These are phyloP conservation scores for Lavandula angustifolia DNA, from an alignment of 257 asterid genomes.

Conservation along the genomic window DNA sequence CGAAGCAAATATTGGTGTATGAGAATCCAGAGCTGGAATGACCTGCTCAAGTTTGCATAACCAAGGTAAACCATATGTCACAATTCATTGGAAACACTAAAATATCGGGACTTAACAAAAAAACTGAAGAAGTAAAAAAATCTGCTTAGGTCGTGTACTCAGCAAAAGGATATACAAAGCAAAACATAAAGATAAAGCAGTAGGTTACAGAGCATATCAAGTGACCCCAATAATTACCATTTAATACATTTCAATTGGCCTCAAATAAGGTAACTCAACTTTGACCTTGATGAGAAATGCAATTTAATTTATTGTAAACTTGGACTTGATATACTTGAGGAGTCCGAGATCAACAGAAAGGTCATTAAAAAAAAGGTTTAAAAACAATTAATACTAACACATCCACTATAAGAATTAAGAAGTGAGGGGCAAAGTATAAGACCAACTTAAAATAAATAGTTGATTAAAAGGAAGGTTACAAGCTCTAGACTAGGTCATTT, in stretches of 20 bases:
- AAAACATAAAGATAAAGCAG: slow-evolving; percentile 25
- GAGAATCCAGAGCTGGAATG: slow-evolving; percentile 91
- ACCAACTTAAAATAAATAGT: not conserved
- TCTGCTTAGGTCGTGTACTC: slow-evolving; percentile 14
- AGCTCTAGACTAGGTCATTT: not conserved
- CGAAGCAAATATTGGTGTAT: slow-evolving; percentile 91
- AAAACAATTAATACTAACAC: slow-evolving; percentile 6
- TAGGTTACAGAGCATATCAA: not conserved
- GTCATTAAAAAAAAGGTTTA: not conserved
- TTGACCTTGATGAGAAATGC: slow-evolving; percentile 16
- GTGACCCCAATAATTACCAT: slow-evolving; percentile 14
- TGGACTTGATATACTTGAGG: slow-evolving; percentile 4
- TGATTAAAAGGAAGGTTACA: not conserved
- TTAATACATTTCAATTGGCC: slow-evolving; percentile 18
- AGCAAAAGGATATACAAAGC: slow-evolving; percentile 16
- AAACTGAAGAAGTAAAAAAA: not conserved
- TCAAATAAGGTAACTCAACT: slow-evolving; percentile 7
- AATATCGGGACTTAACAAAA: slow-evolving; percentile 3
- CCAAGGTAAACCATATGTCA: slow-evolving; percentile 22
- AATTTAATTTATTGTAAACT: slow-evolving; percentile 6
- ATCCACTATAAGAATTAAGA: slow-evolving; percentile 7
- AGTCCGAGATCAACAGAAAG: slow-evolving; percentile 19
- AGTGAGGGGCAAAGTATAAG: slow-evolving; percentile 6
- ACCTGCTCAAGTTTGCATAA: slow-evolving; percentile 57
- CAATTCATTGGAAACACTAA: slow-evolving; percentile 8